Conservation (phyloP, 495 filamentous ascomycete genomes). For the Lasiosphaeriaceae sp. region DNA sequence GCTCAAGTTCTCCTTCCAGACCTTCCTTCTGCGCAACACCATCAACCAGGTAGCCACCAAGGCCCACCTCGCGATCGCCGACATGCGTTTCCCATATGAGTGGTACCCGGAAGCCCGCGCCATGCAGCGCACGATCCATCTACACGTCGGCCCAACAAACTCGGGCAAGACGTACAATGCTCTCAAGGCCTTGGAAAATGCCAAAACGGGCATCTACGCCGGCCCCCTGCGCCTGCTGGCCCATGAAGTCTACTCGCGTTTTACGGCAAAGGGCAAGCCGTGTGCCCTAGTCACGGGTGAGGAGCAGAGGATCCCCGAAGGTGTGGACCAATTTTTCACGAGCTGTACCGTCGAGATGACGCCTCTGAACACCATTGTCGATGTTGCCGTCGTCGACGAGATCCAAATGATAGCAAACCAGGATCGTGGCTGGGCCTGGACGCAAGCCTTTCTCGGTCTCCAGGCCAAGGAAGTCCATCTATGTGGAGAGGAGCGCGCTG, state of each 20-base stretch:
- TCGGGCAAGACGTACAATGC: slow-evolving; percentile 98
- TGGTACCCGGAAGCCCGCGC: slow-evolving; percentile 84
- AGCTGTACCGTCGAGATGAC: slow-evolving; percentile 99
- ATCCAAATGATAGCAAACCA: slow-evolving; percentile 91
- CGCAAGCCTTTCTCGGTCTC: slow-evolving; percentile 81
- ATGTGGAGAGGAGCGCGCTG: slow-evolving; percentile 82
- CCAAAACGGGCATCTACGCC: slow-evolving; percentile 78
- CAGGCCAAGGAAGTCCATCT: slow-evolving; percentile 86
- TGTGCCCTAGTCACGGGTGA: slow-evolving; percentile 90
- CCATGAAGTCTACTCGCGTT: slow-evolving; percentile 84
- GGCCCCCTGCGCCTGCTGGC: slow-evolving; percentile 88
- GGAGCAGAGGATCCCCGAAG: slow-evolving; percentile 61
- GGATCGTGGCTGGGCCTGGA: slow-evolving; percentile 94
- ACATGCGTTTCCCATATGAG: slow-evolving; percentile 80
- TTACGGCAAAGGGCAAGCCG: slow-evolving; percentile 67
- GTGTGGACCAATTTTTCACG: slow-evolving; percentile 49
- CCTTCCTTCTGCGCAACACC: slow-evolving; percentile 37
- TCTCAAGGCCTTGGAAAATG: slow-evolving; percentile 75
- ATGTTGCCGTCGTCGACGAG: slow-evolving; percentile 95
- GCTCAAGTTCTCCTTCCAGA: slow-evolving; percentile 60
- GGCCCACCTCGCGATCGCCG: slow-evolving; percentile 63
- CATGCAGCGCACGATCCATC: slow-evolving; percentile 75
- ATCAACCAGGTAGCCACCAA: slow-evolving; percentile 31
- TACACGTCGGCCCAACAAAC: slow-evolving; percentile 97
- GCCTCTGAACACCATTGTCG: slow-evolving; percentile 61